Base-by-base conservation (phyloP, 2,329 filamentous ascomycete species). In the Anthostomella pinea region DNA sequence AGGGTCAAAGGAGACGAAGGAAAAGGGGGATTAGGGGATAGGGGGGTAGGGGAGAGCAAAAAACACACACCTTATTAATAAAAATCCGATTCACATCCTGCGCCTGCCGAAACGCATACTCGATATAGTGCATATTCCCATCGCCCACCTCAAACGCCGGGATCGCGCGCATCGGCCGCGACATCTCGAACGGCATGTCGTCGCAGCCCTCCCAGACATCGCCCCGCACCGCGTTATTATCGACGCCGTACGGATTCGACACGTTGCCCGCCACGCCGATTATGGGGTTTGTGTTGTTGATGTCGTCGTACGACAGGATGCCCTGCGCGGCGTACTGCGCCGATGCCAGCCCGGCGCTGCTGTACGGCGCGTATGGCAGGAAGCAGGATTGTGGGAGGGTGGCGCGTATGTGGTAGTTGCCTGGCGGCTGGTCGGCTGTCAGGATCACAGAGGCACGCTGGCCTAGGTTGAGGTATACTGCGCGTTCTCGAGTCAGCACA, bases 391-490 rank as follows among this genome's bases (percentile, higher is more conserved):
- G 35, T 11, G 59, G 58, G 13, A 63, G 38, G 17, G 57, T 54
- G 1, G 64, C 68, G 28, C 63, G 57, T 27, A 67, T 58, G 24
- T 51, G 45, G 39, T 66, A 67, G 41, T 58, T 59, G 0, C 59
- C 60, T 0, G 38, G 33, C 1, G 48, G 39, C 43, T 59, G 58
- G 45, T 62, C 50, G 8, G 64, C 56, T 9, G 36, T 45, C 11
- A 68, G 21, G n/a, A 66, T 35, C 6, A 67, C 59, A 5, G 58
- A 62, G 25, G 55, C 64, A 4, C 65, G 58, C 48, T 68, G 65
- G 2, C 63, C 65, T 0, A 65, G 52, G 33, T 66, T 64, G 26
- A 67, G 40, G 24, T 64, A 65, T 3, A 67, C 57, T n/a, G n/a
- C n/a, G n/a, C n/a, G n/a, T n/a, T n/a, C n/a, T n/a, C n/a, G n/a